A percentile compares a stretch with the other conserved stretches of the same genome.
phyloP scores from a whole-genome alignment of 2,329 filamentous ascomycete species.

The Cytospora paraplurivora region DNA sequence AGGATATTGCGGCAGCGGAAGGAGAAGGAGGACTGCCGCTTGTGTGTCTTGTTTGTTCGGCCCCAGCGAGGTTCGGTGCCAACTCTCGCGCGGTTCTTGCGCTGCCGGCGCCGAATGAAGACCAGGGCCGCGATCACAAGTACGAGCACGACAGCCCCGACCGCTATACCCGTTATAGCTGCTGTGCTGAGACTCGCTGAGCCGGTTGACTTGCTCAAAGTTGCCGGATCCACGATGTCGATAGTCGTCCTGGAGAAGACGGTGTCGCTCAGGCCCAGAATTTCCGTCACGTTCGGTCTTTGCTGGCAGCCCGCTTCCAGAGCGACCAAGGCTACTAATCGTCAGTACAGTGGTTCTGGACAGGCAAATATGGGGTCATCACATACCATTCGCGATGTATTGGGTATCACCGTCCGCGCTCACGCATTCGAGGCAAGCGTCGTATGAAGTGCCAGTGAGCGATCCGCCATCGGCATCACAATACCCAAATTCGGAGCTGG shows the following conservation, averaged over 20 bases:
- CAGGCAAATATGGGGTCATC: no score
- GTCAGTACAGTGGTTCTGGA: no score
- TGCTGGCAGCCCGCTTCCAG: slow-evolving; percentile 55
- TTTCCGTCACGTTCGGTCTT: slow-evolving; percentile 41
- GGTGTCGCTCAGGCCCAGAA: slow-evolving; percentile 47
- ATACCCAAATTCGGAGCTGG: slow-evolving; percentile 17
- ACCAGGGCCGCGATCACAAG: slow-evolving; percentile 43
- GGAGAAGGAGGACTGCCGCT: slow-evolving; percentile 49
- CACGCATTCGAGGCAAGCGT: slow-evolving; percentile 51
- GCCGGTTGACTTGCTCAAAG: background rate
- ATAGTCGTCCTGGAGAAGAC: slow-evolving; percentile 44
- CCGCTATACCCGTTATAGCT: slow-evolving; percentile 47
- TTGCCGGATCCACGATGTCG: slow-evolving; percentile 18
- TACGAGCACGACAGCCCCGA: slow-evolving; percentile 41
- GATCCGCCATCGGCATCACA: slow-evolving; percentile 40
- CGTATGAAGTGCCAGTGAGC: slow-evolving; percentile 40
- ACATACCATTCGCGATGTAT: slow-evolving; percentile 55
- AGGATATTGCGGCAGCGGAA: slow-evolving; percentile 54
- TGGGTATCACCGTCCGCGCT: slow-evolving; percentile 44
- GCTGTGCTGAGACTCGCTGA: slow-evolving; percentile 16
- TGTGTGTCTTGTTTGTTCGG: slow-evolving; percentile 32
- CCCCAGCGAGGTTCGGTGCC: slow-evolving; percentile 35
- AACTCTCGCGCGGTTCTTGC: slow-evolving; percentile 40
- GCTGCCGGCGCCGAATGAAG: slow-evolving; percentile 51
- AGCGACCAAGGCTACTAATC: slow-evolving; percentile 49